phyloP scores from a whole-genome alignment of 2,329 filamentous ascomycete genomes.

The Colletotrichum paranaense region DNA sequence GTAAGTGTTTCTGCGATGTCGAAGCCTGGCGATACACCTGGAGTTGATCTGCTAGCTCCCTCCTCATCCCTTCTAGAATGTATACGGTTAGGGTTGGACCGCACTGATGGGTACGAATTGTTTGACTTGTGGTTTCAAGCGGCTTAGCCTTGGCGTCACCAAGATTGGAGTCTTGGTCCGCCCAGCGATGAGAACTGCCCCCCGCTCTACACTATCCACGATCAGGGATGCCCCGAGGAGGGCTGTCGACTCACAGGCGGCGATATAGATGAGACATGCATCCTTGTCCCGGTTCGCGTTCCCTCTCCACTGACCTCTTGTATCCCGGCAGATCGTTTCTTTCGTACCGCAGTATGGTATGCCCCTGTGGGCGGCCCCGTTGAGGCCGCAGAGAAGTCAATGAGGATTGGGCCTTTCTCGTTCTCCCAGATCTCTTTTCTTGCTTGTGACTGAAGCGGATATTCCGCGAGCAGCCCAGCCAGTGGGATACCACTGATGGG shows the following conservation, averaged over 20 bases:
- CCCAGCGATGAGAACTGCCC: neutral
- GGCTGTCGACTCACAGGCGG: conserved; percentile 19
- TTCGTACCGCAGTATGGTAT: neutral
- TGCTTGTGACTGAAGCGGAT: neutral
- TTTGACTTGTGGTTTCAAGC: conserved; percentile 28
- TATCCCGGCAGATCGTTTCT: conserved; percentile 35
- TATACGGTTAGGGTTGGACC: conserved; percentile 10
- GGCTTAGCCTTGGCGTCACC: conserved; percentile 19
- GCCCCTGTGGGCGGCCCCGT: neutral
- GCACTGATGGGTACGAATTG: conserved; percentile 11
- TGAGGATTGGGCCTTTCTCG: conserved; percentile 2
- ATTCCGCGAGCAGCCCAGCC: neutral
- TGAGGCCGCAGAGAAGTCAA: neutral
- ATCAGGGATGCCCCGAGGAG: neutral
- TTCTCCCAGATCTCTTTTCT: neutral
- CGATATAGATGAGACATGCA: conserved; percentile 32
- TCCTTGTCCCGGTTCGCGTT: neutral
- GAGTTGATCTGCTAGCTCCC: neutral
- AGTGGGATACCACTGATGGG: conserved; percentile 1
- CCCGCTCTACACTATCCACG: neutral
- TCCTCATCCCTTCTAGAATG: neutral
- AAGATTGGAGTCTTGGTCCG: conserved; percentile 22
- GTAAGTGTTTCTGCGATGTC: conserved; percentile 1
- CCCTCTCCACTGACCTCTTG: conserved; percentile 21
- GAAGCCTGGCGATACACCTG: neutral